These are phyloP conservation scores for Canna indica DNA, from an alignment of 176 grass and related monocot genomes.

Conservation along the genomic window DNA sequence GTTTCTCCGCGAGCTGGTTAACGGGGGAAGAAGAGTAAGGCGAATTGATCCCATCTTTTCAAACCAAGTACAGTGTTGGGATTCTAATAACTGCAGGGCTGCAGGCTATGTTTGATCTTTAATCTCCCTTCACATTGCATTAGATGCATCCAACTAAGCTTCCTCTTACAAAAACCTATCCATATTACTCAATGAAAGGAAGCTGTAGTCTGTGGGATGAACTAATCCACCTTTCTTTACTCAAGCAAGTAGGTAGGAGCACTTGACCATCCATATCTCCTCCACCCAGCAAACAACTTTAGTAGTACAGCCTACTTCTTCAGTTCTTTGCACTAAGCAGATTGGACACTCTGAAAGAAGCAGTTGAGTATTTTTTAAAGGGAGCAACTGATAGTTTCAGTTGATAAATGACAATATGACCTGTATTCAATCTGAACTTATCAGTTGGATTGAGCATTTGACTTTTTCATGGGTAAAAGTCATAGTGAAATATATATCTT, in stretches of 20 bases:
- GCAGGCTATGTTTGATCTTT: background rate
- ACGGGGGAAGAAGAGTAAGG: background rate
- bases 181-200: background rate
- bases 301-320: background rate
- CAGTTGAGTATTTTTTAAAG: background rate
- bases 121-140: background rate
- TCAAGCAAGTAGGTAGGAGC: background rate
- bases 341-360: background rate
- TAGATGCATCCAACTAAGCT: background rate
- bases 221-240: background rate
- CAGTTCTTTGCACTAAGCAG: background rate
- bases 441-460: too few relatives aligned
- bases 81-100: too few relatives aligned
- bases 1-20: too few relatives aligned
- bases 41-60: background rate
- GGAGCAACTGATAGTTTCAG: background rate
- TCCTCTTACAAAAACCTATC: background rate
- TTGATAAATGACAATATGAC: background rate
- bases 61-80: background rate
- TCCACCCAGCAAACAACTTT: background rate
- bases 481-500: too few relatives aligned
- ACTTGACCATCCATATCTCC: background rate
- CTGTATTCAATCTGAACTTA: too few relatives aligned
- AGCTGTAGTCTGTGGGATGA: background rate
- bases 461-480: too few relatives aligned